A percentile compares a stretch with the other conserved stretches of the same genome.
Evolutionary conservation across 257 asterid species (phyloP).

Genomic region (Nicotiana undulata): DNA sequence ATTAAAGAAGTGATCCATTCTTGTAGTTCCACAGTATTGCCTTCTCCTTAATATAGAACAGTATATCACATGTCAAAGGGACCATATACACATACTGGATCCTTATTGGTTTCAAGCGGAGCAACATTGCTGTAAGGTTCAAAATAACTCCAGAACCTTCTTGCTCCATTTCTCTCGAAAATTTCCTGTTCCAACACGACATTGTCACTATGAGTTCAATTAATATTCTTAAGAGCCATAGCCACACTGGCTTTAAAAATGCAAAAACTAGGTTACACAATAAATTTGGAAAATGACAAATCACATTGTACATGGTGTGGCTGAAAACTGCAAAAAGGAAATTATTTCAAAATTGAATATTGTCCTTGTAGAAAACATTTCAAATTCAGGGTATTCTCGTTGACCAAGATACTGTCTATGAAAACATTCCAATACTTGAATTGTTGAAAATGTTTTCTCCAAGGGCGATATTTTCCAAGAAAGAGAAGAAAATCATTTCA

Average conservation of each 20-base stretch:
- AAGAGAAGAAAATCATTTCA: not conserved
- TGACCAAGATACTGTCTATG: not conserved
- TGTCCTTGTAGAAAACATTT: not conserved
- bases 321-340: not conserved
- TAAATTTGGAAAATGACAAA: not conserved
- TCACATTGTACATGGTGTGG: not conserved
- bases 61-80: not conserved
- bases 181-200: constrained; percentile 42
- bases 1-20: not conserved
- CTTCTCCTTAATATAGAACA: not conserved
- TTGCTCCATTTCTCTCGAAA: constrained; percentile 68
- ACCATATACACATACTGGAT: constrained; percentile 36
- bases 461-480: not conserved
- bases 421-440: not conserved
- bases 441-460: not conserved
- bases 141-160: constrained; percentile 84
- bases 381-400: not conserved
- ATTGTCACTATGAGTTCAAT: not conserved
- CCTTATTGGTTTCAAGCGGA: constrained; percentile 36
- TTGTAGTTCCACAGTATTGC: not conserved
- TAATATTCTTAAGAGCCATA: not conserved
- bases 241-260: not conserved
- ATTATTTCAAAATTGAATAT: not conserved
- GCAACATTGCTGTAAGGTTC: constrained; percentile 40
- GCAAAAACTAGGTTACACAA: not conserved